A percentile compares a stretch with the other conserved stretches of the same genome.
These are phyloP conservation scores for Emiliania huxleyi DNA, from an alignment of 78 protist genomes.

Conservation along the genomic window DNA sequence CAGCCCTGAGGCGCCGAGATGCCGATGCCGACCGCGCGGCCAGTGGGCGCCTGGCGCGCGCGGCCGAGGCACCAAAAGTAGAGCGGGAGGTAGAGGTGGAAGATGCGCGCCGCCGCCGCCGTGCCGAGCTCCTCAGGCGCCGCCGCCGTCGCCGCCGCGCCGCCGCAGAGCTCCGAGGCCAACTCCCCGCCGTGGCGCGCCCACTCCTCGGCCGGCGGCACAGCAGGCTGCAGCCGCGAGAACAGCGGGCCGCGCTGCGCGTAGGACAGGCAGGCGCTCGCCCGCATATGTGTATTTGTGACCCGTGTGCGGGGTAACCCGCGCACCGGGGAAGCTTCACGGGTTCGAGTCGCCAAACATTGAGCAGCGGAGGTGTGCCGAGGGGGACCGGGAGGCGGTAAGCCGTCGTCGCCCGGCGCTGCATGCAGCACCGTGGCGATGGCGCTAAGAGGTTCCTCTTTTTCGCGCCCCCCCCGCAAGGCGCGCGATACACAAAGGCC, in stretches of 20 bases:
- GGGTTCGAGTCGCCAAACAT: no score
- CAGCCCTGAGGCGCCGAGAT: not conserved
- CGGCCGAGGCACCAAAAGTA: not conserved
- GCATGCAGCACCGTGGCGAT: no score
- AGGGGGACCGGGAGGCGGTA: no score
- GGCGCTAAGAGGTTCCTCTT: no score
- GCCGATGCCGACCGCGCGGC: not conserved
- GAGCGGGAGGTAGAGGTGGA: constrained; percentile 6
- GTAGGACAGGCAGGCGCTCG: not conserved
- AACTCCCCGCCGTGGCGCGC: not conserved
- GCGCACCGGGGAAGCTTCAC: no score
- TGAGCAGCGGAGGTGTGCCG: no score
- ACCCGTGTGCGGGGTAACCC: no score
- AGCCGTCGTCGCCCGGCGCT: no score
- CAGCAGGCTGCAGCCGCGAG: not conserved
- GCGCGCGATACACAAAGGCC: no score
- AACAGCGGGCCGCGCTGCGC: not conserved
- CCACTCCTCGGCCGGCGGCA: not conserved
- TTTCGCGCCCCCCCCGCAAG: no score
- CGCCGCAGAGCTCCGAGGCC: not conserved
- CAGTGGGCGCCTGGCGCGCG: not conserved
- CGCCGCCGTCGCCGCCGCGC: not conserved
- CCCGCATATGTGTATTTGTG: no score
- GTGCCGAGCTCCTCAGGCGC: not conserved
- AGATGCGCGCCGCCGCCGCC: not conserved